A percentile compares a stretch with the other conserved stretches of the same genome.
Evolutionary conservation across 2,329 filamentous ascomycete species (phyloP).

Genomic region (Hyphodiscus sp.): DNA sequence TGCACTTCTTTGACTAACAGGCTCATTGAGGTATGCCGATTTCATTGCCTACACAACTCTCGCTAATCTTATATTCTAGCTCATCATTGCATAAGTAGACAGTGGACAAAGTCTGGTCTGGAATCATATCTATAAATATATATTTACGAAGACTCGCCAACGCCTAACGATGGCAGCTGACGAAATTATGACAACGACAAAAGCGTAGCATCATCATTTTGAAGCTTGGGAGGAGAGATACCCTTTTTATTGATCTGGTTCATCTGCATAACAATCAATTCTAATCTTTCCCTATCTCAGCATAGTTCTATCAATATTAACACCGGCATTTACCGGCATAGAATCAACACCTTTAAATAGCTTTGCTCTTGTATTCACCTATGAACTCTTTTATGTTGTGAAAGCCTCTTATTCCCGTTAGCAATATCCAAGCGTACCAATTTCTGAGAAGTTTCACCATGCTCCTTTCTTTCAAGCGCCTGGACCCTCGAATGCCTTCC

Average conservation of each 20-base stretch:
- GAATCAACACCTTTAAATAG: too few species aligned
- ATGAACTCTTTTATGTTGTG: too few species aligned
- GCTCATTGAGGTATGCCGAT: conserved; percentile 25
- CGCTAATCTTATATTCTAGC: conserved; percentile 1
- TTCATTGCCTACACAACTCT: not conserved
- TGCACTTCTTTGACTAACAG: conserved; percentile 26
- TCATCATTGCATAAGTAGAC: not conserved
- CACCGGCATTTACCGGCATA: too few species aligned
- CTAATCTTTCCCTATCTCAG: too few species aligned
- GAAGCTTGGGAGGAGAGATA: not conserved
- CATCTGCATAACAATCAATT: not conserved
- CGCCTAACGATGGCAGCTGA: not conserved
- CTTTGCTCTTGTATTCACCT: too few species aligned
- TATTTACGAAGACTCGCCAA: not conserved
- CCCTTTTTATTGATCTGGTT: not conserved
- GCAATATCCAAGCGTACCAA: too few species aligned
- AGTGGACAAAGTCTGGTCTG: not conserved
- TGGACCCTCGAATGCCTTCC: too few species aligned
- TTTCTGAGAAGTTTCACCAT: too few species aligned
- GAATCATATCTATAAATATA: not conserved
- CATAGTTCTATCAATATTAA: too few species aligned
- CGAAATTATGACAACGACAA: not conserved
- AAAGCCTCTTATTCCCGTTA: too few species aligned
- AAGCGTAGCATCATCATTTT: not conserved
- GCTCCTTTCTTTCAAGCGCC: too few species aligned